A percentile compares a stretch with the other conserved stretches of the same genome.
Conservation (phyloP, 2,329 filamentous ascomycete species). For the Chaetomiaceae sp. region DNA sequence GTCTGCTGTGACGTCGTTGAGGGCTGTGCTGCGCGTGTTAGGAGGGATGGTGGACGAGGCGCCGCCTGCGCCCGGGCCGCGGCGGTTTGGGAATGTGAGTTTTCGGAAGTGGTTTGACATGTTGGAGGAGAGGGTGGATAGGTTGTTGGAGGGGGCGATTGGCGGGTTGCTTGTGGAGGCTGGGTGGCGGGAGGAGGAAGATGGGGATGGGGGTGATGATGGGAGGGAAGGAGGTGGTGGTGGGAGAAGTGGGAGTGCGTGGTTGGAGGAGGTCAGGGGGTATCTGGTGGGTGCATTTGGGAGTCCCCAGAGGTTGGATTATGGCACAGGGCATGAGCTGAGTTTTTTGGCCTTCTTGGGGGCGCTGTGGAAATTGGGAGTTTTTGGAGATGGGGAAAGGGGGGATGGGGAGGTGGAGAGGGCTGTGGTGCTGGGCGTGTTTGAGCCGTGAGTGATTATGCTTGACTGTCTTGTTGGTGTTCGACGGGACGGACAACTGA, state of each 20-base stretch:
- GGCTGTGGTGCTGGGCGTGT: constrained; percentile 70
- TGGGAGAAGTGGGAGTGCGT: neutral
- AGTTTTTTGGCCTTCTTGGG: constrained; percentile 91
- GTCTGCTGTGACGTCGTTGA: constrained; percentile 57
- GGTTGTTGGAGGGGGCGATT: constrained; percentile 44
- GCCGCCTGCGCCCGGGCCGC: constrained; percentile 77
- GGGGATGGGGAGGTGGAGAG: constrained; percentile 59
- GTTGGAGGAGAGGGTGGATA: constrained; percentile 53
- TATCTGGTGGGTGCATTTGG: constrained; percentile 87
- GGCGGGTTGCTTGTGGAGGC: constrained; percentile 14
- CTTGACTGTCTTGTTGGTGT: neutral
- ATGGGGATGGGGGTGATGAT: neutral
- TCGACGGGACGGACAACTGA: constrained; percentile 4
- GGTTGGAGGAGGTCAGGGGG: constrained; percentile 57
- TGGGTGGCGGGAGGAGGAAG: constrained; percentile 6
- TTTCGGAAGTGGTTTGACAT: constrained; percentile 79
- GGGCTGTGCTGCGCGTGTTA: constrained; percentile 58
- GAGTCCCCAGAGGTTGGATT: constrained; percentile 83
- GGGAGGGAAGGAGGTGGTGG: neutral
- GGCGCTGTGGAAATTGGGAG: constrained; percentile 83
- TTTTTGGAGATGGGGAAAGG: constrained; percentile 47
- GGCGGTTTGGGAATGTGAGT: constrained; percentile 86
- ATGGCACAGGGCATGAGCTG: constrained; percentile 92
- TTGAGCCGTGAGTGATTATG: constrained; percentile 67
- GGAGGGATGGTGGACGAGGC: constrained; percentile 65